Conservation (phyloP, 108 stramenopile genomes). For the Nitzschia inconspicua region DNA sequence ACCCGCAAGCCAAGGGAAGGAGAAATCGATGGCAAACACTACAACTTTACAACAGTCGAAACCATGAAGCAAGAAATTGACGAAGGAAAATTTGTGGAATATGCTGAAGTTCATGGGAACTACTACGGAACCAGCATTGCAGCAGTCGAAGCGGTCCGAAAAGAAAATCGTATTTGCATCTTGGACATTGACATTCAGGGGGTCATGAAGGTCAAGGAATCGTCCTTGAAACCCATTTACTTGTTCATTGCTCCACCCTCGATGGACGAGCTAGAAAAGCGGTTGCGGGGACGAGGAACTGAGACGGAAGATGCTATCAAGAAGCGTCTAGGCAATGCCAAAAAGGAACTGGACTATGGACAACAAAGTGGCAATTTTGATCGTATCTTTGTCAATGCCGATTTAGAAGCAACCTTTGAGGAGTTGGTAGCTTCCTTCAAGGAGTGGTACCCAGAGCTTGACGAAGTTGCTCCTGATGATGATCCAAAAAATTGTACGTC, state of each 20-base stretch:
- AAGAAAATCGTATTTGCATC: conserved; percentile 84
- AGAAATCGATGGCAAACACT: conserved; percentile 86
- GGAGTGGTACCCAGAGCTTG: conserved; percentile 71
- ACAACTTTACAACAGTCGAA: conserved; percentile 87
- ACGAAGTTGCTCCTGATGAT: conserved; percentile 36
- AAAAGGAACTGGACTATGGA: conserved; percentile 92
- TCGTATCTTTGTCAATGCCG: conserved; percentile 60
- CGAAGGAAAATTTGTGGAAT: conserved; percentile 77
- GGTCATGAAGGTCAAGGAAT: conserved; percentile 63
- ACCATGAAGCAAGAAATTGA: conserved; percentile 83
- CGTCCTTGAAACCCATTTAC: conserved; percentile 44
- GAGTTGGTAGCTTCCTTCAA: conserved; percentile 49
- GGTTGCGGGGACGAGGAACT: conserved; percentile 87
- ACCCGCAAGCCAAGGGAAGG: conserved; percentile 88
- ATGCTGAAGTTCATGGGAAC: conserved; percentile 91
- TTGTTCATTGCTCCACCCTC: conserved; percentile 93
- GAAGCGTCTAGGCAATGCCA: conserved; percentile 79
- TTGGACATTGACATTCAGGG: conserved; percentile 94
- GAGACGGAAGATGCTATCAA: conserved; percentile 85
- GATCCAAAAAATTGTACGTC: conserved; percentile 32
- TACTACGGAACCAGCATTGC: conserved; percentile 76
- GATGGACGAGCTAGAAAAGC: conserved; percentile 79
- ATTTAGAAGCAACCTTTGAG: conserved; percentile 60
- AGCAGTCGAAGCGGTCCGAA: conserved; percentile 80
- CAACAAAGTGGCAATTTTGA: conserved; percentile 60